Conservation (phyloP, 768 basidiomycete genomes). For the Tricholoma sp. region DNA sequence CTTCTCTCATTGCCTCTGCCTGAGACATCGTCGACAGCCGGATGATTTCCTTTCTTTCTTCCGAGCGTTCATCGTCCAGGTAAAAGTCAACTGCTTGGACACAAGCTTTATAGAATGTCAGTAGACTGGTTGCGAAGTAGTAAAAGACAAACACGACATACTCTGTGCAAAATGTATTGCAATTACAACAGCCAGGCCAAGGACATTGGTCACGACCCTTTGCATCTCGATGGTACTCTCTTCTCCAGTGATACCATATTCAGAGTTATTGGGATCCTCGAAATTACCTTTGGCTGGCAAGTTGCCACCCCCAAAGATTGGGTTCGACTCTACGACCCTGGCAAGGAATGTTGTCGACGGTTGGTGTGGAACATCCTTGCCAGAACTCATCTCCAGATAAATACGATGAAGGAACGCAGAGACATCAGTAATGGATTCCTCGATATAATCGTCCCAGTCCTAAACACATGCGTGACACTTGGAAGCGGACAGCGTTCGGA, state of each 20-base stretch:
- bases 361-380: slow-evolving; percentile 3
- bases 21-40: slow-evolving; percentile 11
- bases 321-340: slow-evolving; percentile 12
- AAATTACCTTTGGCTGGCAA: slow-evolving; percentile 5
- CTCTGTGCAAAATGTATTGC: slow-evolving; percentile 20
- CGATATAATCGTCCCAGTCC: background rate
- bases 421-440: background rate
- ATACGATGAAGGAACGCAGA: background rate
- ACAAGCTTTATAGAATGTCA: slow-evolving; percentile 11
- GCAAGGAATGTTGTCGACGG: slow-evolving; percentile 14
- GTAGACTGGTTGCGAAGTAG: background rate
- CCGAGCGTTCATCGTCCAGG: slow-evolving; percentile 12
- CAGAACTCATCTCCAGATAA: slow-evolving; percentile 1
- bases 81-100: slow-evolving; percentile 22
- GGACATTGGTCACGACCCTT: slow-evolving; percentile 12
- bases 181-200: slow-evolving; percentile 15
- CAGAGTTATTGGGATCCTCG: background rate
- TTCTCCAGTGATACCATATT: background rate
- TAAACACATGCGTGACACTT: background rate
- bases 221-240: slow-evolving; percentile 11
- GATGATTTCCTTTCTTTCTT: slow-evolving; percentile 16
- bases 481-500: background rate
- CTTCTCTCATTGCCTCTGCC: slow-evolving; percentile 5
- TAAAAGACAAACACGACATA: slow-evolving; percentile 6
- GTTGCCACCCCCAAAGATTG: slow-evolving; percentile 4